Conservation (phyloP, 1,284 basidiomycete genomes). For the Moesziomyces globuligerus region DNA sequence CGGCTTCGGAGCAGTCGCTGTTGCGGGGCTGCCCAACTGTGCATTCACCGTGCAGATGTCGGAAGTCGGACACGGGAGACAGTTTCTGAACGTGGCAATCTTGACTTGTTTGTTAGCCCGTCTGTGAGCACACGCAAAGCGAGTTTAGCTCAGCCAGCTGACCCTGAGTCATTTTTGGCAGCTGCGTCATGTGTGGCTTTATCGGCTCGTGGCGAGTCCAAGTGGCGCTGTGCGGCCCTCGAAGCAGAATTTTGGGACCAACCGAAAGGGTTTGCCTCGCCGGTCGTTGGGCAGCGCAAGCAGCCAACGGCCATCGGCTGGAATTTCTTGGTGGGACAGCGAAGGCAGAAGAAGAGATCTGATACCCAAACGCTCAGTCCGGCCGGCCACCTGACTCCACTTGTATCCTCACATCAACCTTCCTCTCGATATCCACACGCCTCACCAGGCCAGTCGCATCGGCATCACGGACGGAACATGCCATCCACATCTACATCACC, state of each 20-base stretch:
- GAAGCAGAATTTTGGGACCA: too few relatives aligned
- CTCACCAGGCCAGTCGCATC: neutral
- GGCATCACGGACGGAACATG: neutral
- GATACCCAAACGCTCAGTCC: neutral
- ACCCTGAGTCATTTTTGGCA: neutral
- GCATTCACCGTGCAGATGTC: slow-evolving; percentile 11
- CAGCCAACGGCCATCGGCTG: too few relatives aligned
- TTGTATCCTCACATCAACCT: neutral
- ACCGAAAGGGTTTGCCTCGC: too few relatives aligned
- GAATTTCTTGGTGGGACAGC: too few relatives aligned
- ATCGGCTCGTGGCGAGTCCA: neutral
- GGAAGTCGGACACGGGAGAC: slow-evolving; percentile 3
- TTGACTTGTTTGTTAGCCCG: neutral
- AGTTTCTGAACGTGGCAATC: neutral
- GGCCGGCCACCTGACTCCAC: neutral
- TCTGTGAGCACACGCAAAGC: too few relatives aligned
- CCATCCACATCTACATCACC: neutral
- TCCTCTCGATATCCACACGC: neutral
- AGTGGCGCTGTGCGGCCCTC: too few relatives aligned
- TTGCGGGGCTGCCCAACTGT: neutral
- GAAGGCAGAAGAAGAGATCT: neutral
- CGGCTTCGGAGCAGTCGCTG: neutral
- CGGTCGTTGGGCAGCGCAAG: too few relatives aligned
- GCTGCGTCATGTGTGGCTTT: neutral
- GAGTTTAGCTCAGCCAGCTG: neutral